Conservation (phyloP, 2,329 filamentous ascomycete species). For the Aspergillus hiratsukae region DNA sequence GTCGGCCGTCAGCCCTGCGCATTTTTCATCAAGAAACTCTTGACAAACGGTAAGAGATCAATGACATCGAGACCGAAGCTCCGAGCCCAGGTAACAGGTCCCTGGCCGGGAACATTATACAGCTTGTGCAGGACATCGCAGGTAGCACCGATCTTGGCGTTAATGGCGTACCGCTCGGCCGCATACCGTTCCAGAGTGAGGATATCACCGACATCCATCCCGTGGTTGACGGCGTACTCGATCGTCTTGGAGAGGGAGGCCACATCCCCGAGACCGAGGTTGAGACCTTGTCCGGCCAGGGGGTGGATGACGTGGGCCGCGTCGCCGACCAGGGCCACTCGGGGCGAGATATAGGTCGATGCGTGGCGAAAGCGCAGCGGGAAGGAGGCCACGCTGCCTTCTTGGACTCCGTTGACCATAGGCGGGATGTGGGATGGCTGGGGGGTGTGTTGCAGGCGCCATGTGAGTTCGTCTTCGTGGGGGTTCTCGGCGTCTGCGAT, state of each 20-base stretch:
- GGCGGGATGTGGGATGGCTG: constrained; percentile 59
- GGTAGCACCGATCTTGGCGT: constrained; percentile 74
- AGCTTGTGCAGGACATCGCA: constrained; percentile 86
- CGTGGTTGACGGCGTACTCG: constrained; percentile 70
- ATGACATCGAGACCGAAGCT: constrained; percentile 73
- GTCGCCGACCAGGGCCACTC: constrained; percentile 88
- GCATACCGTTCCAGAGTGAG: constrained; percentile 79
- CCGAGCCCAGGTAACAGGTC: constrained; percentile 73
- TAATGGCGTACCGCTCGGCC: constrained; percentile 73
- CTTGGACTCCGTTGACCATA: constrained; percentile 65
- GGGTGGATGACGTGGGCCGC: constrained; percentile 95
- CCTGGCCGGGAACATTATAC: constrained; percentile 69
- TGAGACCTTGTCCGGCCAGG: constrained; percentile 88
- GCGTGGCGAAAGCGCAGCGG: constrained; percentile 88
- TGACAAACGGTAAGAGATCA: constrained; percentile 68
- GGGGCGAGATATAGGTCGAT: constrained; percentile 85
- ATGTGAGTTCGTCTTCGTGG: constrained; percentile 73
- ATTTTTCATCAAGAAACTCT: constrained; percentile 78
- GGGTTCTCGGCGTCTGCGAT: constrained; percentile 25
- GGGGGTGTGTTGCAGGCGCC: constrained; percentile 70
- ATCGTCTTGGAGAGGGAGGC: constrained; percentile 72
- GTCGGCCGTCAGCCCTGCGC: constrained; percentile 38
- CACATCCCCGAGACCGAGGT: constrained; percentile 87
- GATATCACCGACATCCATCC: constrained; percentile 77
- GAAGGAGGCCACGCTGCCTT: constrained; percentile 79